Base-by-base conservation (phyloP, 78 protist species). In the Reticulomyxa filosa region DNA sequence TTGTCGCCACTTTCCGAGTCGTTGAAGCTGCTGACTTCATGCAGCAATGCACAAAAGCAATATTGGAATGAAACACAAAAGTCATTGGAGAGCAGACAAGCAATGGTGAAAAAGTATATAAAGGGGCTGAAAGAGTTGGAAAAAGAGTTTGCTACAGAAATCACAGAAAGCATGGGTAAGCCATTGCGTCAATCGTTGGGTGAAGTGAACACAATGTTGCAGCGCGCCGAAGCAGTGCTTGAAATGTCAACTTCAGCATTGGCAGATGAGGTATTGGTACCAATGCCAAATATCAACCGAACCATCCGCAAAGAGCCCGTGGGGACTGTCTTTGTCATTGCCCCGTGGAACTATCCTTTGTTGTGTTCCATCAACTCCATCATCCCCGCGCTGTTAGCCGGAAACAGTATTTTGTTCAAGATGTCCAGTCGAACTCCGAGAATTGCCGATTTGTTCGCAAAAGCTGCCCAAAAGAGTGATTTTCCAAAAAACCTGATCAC, bases 221-320 rank as follows among this genome's bases (percentile, higher is more conserved):
- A 42, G 20, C 50, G 50, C 50, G 20, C 50, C 17, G 50, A 17
- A 42, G 50, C 50, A 42, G 20, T n/a, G 50, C 50, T 42, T n/a
- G 50, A 42, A 42, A 42, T 42, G 50, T n/a, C 20, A 42, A 42
- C 17, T 42, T 17, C 50, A 42, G n/a, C n/a, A n/a, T n/a, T n/a
- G 17, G 50, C 20, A 20, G 20, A 42, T 17, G 20, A n/a, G 50
- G 50, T 42, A 17, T n/a, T 42, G 50, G 17, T 42, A 42, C 17
- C 50, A n/a, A 20, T 42, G 20, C 17, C 20, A n/a, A 42, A 17
- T 33, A 32, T 55, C 8, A 32, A 32, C 11, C 59, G 10, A 8
- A 8, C 26, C 10, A 55, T 55, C 59, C 39, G 11, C 10, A 8
- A 33, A 55, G 59, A 55, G 59, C 59, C 59, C 59, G 59, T 55